Evolutionary conservation across 352 stramenopile genomes (phyloP).

Genomic region (Pythium plurisporium): DNA sequence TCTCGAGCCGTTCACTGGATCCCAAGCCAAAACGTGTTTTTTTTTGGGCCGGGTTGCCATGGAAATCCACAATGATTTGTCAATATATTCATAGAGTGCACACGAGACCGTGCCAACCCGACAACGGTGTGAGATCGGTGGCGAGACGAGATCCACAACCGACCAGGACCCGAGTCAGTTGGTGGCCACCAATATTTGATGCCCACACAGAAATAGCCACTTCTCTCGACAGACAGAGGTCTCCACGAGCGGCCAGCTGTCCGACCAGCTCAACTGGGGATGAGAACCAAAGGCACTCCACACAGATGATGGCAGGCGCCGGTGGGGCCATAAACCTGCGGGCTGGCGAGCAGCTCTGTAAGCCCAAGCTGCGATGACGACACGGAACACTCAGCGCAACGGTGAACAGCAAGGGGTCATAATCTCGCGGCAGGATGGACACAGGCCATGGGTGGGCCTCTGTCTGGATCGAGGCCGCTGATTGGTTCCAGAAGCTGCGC

Average conservation of each 20-base stretch:
- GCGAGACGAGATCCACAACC: constrained; percentile 8
- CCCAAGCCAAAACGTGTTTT: neutral
- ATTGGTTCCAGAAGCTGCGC: neutral
- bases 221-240: too few relatives aligned
- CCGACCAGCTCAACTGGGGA: too few relatives aligned
- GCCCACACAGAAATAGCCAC: neutral
- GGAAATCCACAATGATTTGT: too few relatives aligned
- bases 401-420: constrained; percentile 8
- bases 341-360: neutral
- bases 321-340: constrained; percentile 2
- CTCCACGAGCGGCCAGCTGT: neutral
- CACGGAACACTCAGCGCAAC: constrained; percentile 8
- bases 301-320: neutral
- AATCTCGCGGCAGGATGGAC: neutral
- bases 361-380: constrained; percentile 5
- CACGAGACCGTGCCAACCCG: constrained; percentile 1
- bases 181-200: too few relatives aligned
- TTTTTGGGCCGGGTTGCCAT: too few relatives aligned
- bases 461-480: neutral
- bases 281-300: neutral
- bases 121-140: neutral
- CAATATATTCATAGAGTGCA: too few relatives aligned
- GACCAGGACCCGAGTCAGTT: too few relatives aligned
- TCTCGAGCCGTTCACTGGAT: neutral
- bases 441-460: too few relatives aligned